These are phyloP conservation scores for Symbiodinium natans DNA, from an alignment of 73 alveolate species.

Conservation along the genomic window DNA sequence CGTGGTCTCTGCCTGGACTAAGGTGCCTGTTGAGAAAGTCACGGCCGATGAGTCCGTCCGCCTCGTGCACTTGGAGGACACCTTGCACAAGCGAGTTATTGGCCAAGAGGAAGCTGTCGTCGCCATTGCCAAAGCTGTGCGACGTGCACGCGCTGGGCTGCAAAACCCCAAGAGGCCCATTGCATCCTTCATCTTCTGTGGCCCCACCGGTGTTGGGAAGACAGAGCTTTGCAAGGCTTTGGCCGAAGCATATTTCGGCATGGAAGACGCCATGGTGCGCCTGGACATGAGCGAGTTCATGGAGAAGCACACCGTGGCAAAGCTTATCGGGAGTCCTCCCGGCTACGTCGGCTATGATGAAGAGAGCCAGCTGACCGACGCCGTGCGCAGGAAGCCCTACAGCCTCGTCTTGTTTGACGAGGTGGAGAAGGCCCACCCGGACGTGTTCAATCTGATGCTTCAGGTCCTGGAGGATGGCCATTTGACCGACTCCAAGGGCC, in stretches of 20 bases:
- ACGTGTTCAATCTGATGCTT: conserved; percentile 91
- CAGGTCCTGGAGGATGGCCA: conserved; percentile 95
- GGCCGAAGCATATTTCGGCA: conserved; percentile 84
- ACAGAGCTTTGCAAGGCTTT: conserved; percentile 91
- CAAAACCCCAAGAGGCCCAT: conserved; percentile 94
- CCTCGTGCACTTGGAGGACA: conserved; percentile 59
- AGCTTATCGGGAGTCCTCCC: conserved; percentile 93
- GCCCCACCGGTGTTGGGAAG: conserved; percentile 93
- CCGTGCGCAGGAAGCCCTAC: conserved; percentile 93
- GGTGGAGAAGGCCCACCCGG: conserved; percentile 95
- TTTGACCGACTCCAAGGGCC: conserved; percentile 94
- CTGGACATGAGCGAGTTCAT: conserved; percentile 94
- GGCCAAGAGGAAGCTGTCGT: conserved; percentile 93
- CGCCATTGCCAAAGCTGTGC: conserved; percentile 92
- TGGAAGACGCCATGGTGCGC: conserved; percentile 93
- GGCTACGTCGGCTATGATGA: conserved; percentile 95
- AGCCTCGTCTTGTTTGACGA: conserved; percentile 93
- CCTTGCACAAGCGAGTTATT: conserved; percentile 92
- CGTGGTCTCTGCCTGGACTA: conserved; percentile 92
- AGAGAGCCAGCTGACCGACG: conserved; percentile 94
- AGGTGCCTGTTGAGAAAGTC: conserved; percentile 85
- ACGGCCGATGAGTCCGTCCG: conserved; percentile 93
- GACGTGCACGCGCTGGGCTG: conserved; percentile 93
- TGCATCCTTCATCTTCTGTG: conserved; percentile 93
- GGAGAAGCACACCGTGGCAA: conserved; percentile 94